A percentile compares a stretch with the other conserved stretches of the same genome.
These are phyloP conservation scores for Corniculantispora saksenae DNA, from an alignment of 2,329 filamentous ascomycete genomes.

Conservation along the genomic window DNA sequence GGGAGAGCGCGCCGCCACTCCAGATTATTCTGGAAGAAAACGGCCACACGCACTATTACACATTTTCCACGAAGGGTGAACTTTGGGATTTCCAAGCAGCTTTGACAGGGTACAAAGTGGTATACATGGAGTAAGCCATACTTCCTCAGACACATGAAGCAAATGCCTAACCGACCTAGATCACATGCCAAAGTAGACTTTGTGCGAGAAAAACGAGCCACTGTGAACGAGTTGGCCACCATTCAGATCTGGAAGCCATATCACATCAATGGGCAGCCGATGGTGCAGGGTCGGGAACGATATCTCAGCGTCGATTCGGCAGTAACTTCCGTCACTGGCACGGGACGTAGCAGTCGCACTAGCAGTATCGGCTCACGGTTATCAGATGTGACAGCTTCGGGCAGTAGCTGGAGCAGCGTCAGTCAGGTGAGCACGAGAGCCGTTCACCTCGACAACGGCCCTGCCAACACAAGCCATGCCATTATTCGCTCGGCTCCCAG, in stretches of 20 bases:
- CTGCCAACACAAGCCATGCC: slow-evolving; percentile 30
- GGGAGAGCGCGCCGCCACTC: slow-evolving; percentile 6
- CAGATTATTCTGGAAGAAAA: slow-evolving; percentile 29
- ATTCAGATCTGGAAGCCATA: background rate
- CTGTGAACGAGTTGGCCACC: background rate
- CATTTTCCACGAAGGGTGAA: slow-evolving; percentile 24
- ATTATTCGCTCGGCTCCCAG: slow-evolving; percentile 32
- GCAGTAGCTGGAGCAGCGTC: slow-evolving; percentile 2
- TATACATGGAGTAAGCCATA: slow-evolving; percentile 23
- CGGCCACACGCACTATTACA: slow-evolving; percentile 24
- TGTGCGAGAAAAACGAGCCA: background rate
- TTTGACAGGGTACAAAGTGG: slow-evolving; percentile 28
- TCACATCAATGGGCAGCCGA: background rate
- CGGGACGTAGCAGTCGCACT: background rate
- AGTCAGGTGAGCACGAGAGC: slow-evolving; percentile 22
- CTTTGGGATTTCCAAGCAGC: slow-evolving; percentile 29
- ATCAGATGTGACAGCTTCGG: background rate
- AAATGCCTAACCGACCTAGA: slow-evolving; percentile 24
- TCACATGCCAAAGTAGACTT: slow-evolving; percentile 26
- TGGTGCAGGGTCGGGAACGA: background rate
- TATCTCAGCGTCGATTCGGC: background rate
- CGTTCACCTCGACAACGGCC: slow-evolving; percentile 17
- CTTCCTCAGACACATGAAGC: too few species aligned
- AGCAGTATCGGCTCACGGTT: background rate
- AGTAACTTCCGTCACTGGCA: background rate